Evolutionary conservation across 257 asterid genomes (phyloP).

Genomic region (Nicotiana otophora): DNA sequence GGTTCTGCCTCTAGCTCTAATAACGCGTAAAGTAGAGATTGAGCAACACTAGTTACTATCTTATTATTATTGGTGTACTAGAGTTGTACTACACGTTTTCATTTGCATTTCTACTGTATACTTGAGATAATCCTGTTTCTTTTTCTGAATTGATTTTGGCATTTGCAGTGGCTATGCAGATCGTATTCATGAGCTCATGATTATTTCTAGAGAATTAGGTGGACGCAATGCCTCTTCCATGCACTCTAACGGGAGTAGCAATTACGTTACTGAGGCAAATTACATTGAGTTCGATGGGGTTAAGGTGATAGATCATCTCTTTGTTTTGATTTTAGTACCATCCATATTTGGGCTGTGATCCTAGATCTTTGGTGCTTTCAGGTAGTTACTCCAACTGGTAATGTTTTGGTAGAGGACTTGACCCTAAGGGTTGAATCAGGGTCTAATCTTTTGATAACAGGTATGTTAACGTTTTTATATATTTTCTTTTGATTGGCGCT

Average conservation of each 20-base stretch:
- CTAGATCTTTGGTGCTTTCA: slow-evolving; percentile 29
- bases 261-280: slow-evolving; percentile 90
- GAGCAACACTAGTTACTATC: neutral
- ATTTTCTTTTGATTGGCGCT: slow-evolving; percentile 6
- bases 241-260: slow-evolving; percentile 71
- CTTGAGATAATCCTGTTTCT: neutral
- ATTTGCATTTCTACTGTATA: neutral
- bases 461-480: slow-evolving; percentile 29
- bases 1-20: neutral
- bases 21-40: neutral
- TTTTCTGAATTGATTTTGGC: slow-evolving; percentile 15
- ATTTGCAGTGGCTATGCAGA: slow-evolving; percentile 94
- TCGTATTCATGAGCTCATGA: slow-evolving; percentile 95
- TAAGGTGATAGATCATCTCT: slow-evolving; percentile 49
- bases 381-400: slow-evolving; percentile 98
- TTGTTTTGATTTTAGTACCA: slow-evolving; percentile 14
- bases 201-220: slow-evolving; percentile 75
- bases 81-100: neutral
- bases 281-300: slow-evolving; percentile 88
- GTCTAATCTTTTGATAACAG: slow-evolving; percentile 96
- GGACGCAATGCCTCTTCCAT: slow-evolving; percentile 60
- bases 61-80: neutral
- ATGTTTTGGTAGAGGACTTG: slow-evolving; percentile 89
- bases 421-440: slow-evolving; percentile 90
- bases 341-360: slow-evolving; percentile 22